Base-by-base conservation (phyloP, 208 protist species). In the Trypanosoma mega region DNA sequence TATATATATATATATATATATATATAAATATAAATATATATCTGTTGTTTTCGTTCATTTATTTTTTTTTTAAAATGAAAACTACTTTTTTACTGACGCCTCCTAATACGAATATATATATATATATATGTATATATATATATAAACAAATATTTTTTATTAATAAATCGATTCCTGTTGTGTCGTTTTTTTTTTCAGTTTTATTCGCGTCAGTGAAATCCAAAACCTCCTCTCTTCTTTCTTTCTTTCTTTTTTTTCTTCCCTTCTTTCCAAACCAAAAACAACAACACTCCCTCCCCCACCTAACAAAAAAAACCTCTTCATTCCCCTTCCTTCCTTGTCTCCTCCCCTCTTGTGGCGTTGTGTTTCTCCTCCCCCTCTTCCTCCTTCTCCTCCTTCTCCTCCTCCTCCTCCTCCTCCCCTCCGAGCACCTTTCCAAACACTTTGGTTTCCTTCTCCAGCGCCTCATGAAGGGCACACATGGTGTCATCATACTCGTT, bases 401-500 rank as follows among this genome's bases (percentile, higher is more conserved):
- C 58, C 1, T 64, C 59, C 3, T 39, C 44, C 29, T 43, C 18
- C 0, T 48, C 21, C 7, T 33, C 30, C 9, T 68, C 46, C 4
- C 39, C 37, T 21, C 57, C 71, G 6, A 66, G 52, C 18, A 41
- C 48, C 29, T 58, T 68, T 11, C 80, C 16, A 70, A 92, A 90
- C 20, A 70, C 72, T 29, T 65, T 68, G 14, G 82, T 87, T 50
- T 73, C 60, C 14, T 74, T 67, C 58, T 89, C 85, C 9, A 93
- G 63, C 48, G 74, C 61, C 29, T 86, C 79, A 37, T 93, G 66
- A 23, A 93, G 63, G 11, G 86, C 71, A 51, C 87, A 65, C 86
- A 93, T 93, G 8, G 86, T 87, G 41, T 66, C 71, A 60, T 93
- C 86, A 56, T 93, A 93, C 67, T 80, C 78, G 23, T 63, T 56